These are phyloP conservation scores for Cyclotella baltica DNA, from an alignment of 108 stramenopile species.

Conservation along the genomic window DNA sequence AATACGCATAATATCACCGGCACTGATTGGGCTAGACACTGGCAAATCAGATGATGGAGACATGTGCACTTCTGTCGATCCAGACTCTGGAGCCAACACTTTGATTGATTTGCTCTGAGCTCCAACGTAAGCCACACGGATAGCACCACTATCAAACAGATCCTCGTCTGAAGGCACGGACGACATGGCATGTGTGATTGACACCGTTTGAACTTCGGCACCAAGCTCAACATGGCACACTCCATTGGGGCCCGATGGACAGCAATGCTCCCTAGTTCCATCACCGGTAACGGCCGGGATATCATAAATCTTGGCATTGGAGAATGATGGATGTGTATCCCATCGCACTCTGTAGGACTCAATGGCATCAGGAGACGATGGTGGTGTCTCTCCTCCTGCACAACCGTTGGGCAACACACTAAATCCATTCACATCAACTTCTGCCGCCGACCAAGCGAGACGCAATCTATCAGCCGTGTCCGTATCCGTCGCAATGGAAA, in stretches of 20 bases:
- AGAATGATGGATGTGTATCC: conserved; percentile 57
- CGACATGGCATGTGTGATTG: conserved; percentile 40
- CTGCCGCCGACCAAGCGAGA: conserved; percentile 55
- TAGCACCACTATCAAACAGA: conserved; percentile 46
- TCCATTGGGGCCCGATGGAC: conserved; percentile 39
- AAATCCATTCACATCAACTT: conserved; percentile 41
- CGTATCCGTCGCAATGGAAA: conserved; percentile 41
- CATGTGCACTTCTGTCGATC: conserved; percentile 41
- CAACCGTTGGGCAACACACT: conserved; percentile 43
- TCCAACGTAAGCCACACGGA: conserved; percentile 56
- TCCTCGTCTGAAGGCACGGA: conserved; percentile 20
- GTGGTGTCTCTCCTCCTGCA: conserved; percentile 36
- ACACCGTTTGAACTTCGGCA: conserved; percentile 57
- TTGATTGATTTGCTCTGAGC: conserved; percentile 55
- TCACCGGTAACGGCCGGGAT: conserved; percentile 50
- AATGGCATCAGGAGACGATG: conserved; percentile 45
- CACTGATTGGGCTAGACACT: conserved; percentile 29
- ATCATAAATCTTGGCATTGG: conserved; percentile 44
- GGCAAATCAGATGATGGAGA: conserved; percentile 37
- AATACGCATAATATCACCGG: conserved; percentile 58
- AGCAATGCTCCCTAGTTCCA: conserved; percentile 48
- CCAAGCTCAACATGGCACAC: conserved; percentile 58
- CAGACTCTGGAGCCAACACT: conserved; percentile 34
- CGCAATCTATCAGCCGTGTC: conserved; percentile 58
- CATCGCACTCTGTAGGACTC: conserved; percentile 50